Percentiles rank a stretch among this genome's conserved stretches.
Evolutionary conservation across 2,329 filamentous ascomycete species (phyloP).

Genomic region (Pseudogymnoascus sp.): DNA sequence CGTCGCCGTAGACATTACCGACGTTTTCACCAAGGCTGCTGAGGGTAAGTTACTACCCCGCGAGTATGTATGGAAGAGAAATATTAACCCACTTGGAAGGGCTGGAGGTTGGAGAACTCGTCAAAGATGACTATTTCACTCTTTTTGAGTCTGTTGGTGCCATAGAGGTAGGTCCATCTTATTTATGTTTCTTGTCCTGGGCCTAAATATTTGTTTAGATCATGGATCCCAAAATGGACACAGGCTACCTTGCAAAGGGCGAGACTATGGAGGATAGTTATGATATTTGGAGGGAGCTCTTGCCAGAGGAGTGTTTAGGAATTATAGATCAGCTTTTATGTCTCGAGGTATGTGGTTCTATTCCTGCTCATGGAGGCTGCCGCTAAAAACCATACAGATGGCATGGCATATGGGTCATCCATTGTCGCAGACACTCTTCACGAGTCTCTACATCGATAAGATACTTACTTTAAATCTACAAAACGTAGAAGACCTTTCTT

Average conservation of each 20-base stretch:
- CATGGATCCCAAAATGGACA: slow-evolving; percentile 99
- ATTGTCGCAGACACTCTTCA: slow-evolving; percentile 88
- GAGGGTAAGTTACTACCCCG: slow-evolving; percentile 36
- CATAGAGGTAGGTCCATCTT: slow-evolving; percentile 51
- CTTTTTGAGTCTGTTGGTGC: slow-evolving; percentile 90
- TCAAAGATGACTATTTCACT: slow-evolving; percentile 92
- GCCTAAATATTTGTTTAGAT: slow-evolving; percentile 51
- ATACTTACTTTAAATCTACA: slow-evolving; percentile 64
- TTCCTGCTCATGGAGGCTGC: not conserved
- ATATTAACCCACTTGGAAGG: slow-evolving; percentile 40
- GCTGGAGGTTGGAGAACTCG: slow-evolving; percentile 68
- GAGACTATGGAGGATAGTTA: slow-evolving; percentile 81
- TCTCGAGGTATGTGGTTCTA: slow-evolving; percentile 56
- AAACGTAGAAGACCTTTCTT: slow-evolving; percentile 45
- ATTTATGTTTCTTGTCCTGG: not conserved
- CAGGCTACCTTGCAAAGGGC: slow-evolving; percentile 69
- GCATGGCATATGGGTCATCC: slow-evolving; percentile 97
- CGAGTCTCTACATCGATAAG: slow-evolving; percentile 81
- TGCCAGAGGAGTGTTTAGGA: slow-evolving; percentile 75
- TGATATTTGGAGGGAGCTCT: slow-evolving; percentile 59
- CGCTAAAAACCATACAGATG: slow-evolving; percentile 50
- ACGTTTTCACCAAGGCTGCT: slow-evolving; percentile 45
- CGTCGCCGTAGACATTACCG: slow-evolving; percentile 50
- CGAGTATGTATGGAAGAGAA: not conserved
- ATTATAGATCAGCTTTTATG: slow-evolving; percentile 91